phyloP scores from a whole-genome alignment of 2,329 filamentous ascomycete genomes.

The Lecanicillium sp. region DNA sequence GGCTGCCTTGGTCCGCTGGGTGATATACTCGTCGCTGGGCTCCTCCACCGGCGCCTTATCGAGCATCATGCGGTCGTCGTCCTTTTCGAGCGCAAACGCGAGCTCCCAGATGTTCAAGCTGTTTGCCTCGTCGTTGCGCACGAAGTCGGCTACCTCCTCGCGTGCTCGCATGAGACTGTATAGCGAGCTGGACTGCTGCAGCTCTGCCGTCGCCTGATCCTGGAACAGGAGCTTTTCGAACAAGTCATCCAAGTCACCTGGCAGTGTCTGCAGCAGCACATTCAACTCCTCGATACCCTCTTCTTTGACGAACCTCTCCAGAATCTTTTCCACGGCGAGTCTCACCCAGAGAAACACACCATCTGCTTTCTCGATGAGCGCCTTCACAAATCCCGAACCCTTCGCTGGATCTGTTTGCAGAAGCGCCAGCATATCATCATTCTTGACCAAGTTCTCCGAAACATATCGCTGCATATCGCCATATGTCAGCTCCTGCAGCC shows the following conservation, averaged over 20 bases:
- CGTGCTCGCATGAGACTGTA: constrained; percentile 27
- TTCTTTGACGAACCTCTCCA: constrained; percentile 15
- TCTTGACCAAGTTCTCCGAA: constrained; percentile 17
- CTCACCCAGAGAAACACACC: constrained; percentile 31
- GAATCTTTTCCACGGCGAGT: constrained; percentile 25
- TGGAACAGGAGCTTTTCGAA: constrained; percentile 27
- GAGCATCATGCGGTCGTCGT: constrained; percentile 18
- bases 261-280: constrained; percentile 17
- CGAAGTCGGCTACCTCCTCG: constrained; percentile 28
- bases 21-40: constrained; percentile 17
- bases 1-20: constrained; percentile 16
- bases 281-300: constrained; percentile 10
- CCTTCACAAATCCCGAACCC: constrained; percentile 13
- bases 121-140: constrained; percentile 26
- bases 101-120: constrained; percentile 29
- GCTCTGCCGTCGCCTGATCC: constrained; percentile 17
- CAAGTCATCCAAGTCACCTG: constrained; percentile 23
- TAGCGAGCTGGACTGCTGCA: constrained; percentile 21
- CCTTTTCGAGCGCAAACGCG: constrained; percentile 22
- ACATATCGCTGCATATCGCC: constrained; percentile 24
- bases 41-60: constrained; percentile 18
- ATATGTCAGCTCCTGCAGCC: constrained; percentile 23
- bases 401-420: constrained; percentile 12
- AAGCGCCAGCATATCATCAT: constrained; percentile 14
- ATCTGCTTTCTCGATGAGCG: constrained; percentile 21